A percentile compares a stretch with the other conserved stretches of the same genome.
Evolutionary conservation across 805 yeast genomes (phyloP).

Genomic region (Scheffersomyces stipitis): DNA sequence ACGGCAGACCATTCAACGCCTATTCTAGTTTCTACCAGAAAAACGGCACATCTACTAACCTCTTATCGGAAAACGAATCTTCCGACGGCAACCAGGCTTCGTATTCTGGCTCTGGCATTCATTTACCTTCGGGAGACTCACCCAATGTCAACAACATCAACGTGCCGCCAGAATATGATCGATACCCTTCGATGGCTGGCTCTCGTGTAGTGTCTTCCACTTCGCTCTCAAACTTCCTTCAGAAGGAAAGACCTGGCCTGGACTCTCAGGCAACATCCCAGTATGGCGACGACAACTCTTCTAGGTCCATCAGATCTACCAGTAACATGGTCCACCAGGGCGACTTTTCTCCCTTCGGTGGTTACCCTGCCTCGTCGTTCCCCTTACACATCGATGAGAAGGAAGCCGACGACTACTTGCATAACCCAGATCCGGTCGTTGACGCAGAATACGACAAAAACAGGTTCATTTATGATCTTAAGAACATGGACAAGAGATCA

Average conservation of each 20-base stretch:
- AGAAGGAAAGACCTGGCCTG: background rate
- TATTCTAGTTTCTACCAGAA: constrained; percentile 43
- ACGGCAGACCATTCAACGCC: constrained; percentile 36
- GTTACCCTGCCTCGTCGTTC: constrained; percentile 90
- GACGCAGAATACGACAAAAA: constrained; percentile 84
- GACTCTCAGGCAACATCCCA: constrained; percentile 7
- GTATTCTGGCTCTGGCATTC: constrained; percentile 9
- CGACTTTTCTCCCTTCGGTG: constrained; percentile 91
- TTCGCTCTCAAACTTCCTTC: constrained; percentile 6
- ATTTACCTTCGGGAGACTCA: constrained; percentile 11
- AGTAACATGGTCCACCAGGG: constrained; percentile 45
- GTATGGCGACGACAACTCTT: constrained; percentile 17
- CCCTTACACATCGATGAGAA: constrained; percentile 90
- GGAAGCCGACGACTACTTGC: constrained; percentile 92
- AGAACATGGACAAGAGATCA: constrained; percentile 63
- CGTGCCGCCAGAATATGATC: constrained; percentile 14
- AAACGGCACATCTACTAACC: constrained; percentile 38
- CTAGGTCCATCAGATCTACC: constrained; percentile 17
- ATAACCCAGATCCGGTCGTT: constrained; percentile 92
- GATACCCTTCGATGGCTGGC: constrained; percentile 15
- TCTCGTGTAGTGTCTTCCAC: constrained; percentile 13
- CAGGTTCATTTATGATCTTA: constrained; percentile 63
- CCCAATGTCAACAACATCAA: constrained; percentile 6
- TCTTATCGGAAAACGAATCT: constrained; percentile 19
- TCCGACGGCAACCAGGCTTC: constrained; percentile 2